Percentiles rank a stretch among this genome's conserved stretches.
Conservation (phyloP, 2,329 filamentous ascomycete genomes). For the Metarhizium rileyi region DNA sequence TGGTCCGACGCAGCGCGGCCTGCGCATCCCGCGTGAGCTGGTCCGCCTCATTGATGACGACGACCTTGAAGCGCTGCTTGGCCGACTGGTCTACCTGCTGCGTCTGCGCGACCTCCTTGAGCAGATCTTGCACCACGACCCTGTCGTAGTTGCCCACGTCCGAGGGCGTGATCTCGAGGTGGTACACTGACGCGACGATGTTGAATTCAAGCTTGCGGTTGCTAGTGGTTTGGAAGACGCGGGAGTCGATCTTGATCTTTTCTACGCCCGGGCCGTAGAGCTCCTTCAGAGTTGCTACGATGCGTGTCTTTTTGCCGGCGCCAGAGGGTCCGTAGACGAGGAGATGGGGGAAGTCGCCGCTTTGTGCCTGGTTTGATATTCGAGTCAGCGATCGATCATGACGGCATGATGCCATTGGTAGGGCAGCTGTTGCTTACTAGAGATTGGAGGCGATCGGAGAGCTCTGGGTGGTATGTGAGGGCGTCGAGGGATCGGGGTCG, state of each 20-base stretch:
- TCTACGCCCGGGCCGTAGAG: constrained; percentile 95
- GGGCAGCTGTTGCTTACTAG: constrained; percentile 45
- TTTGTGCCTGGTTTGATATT: constrained; percentile 60
- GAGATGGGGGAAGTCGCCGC: constrained; percentile 93
- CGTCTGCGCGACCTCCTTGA: constrained; percentile 97
- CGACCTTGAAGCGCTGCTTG: constrained; percentile 91
- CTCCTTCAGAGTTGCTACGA: constrained; percentile 90
- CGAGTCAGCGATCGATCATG: neutral
- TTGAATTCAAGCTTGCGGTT: constrained; percentile 99
- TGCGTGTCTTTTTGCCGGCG: constrained; percentile 94
- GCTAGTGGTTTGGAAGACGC: constrained; percentile 88
- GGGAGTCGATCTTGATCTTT: constrained; percentile 98
- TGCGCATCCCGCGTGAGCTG: constrained; percentile 90
- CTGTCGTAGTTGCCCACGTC: constrained; percentile 95
- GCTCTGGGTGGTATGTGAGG: constrained; percentile 78
- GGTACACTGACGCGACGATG: constrained; percentile 93
- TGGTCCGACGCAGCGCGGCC: constrained; percentile 85
- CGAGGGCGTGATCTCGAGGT: constrained; percentile 94
- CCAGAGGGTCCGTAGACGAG: constrained; percentile 95
- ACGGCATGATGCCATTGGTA: neutral
- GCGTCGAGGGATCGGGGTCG: constrained; percentile 64
- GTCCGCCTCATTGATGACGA: constrained; percentile 98
- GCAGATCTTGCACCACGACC: constrained; percentile 86
- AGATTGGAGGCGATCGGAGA: constrained; percentile 78
- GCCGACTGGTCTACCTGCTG: constrained; percentile 95